A percentile compares a stretch with the other conserved stretches of the same genome.
These are phyloP conservation scores for Fusarium decemcellulare DNA, from an alignment of 2,329 filamentous ascomycete genomes.

Conservation along the genomic window DNA sequence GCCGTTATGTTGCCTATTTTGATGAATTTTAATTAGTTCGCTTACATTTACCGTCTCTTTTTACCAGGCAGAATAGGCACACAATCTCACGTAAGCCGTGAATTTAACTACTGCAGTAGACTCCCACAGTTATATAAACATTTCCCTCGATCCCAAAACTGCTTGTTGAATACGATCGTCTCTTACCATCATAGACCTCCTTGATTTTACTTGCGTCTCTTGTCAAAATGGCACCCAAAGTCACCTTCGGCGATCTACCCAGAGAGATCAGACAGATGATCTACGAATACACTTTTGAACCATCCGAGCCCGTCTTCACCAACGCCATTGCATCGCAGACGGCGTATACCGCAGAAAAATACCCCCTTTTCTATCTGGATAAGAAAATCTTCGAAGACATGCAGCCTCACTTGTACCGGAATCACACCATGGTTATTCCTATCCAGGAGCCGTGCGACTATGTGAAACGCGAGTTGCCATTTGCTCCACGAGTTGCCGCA, in stretches of 20 bases:
- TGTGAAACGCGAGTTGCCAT: neutral
- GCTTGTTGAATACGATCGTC: neutral
- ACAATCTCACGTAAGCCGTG: constrained; percentile 3
- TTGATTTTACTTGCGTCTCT: neutral
- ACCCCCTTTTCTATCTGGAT: neutral
- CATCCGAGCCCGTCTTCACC: constrained; percentile 3
- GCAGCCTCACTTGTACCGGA: neutral
- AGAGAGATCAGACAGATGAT: constrained; percentile 4
- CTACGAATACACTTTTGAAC: constrained; percentile 2
- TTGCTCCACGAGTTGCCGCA: neutral
- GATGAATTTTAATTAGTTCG: neutral
- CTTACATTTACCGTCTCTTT: neutral
- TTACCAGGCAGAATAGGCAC: neutral
- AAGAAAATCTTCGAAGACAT: neutral
- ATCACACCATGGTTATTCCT: constrained; percentile 3
- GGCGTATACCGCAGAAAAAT: neutral
- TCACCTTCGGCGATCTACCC: neutral
- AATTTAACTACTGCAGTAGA: neutral
- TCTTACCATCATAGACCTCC: neutral
- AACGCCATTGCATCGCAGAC: constrained; percentile 3
- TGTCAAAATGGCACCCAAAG: neutral
- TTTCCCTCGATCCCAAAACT: neutral
- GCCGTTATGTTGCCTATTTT: neutral
- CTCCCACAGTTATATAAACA: neutral
- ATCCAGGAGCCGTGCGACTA: neutral